Conservation (phyloP, 1,139 yeast species). For the Protomyces macrosporus region DNA sequence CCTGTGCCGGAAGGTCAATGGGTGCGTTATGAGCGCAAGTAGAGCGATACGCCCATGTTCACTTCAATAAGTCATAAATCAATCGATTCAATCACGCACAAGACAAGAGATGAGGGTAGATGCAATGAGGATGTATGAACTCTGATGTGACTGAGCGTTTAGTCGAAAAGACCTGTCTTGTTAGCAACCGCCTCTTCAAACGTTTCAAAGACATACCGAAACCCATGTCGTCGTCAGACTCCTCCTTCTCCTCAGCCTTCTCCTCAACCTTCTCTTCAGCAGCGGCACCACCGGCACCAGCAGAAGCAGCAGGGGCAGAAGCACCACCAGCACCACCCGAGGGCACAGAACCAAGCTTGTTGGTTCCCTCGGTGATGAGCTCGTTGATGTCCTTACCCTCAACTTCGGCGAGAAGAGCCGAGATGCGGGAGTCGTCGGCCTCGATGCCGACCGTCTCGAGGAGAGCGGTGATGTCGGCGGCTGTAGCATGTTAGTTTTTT, state of each 20-base stretch:
- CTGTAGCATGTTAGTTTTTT: background rate
- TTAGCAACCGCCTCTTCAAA: conserved; percentile 36
- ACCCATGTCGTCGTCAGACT: conserved; percentile 54
- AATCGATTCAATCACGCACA: background rate
- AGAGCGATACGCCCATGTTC: background rate
- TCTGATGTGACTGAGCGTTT: background rate
- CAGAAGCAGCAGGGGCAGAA: conserved; percentile 62
- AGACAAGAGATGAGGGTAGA: background rate
- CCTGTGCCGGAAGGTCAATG: conserved; percentile 38
- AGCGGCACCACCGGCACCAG: conserved; percentile 63
- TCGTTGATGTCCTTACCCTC: conserved; percentile 91
- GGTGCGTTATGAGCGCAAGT: background rate
- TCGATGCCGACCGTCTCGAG: conserved; percentile 93
- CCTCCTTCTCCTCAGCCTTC: conserved; percentile 55
- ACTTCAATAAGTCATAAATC: too few species aligned
- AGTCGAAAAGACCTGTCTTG: background rate
- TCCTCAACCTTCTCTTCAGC: conserved; percentile 58
- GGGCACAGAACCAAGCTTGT: conserved; percentile 95
- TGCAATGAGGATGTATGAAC: background rate
- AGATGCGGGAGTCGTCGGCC: conserved; percentile 84
- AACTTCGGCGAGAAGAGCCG: conserved; percentile 78
- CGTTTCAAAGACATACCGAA: conserved; percentile 39
- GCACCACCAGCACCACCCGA: conserved; percentile 93
- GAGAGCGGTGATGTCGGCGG: conserved; percentile 68
- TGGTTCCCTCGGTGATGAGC: conserved; percentile 90